Evolutionary conservation across 2,329 filamentous ascomycete species (phyloP), one percentile per base, ranked within the genome.

Genomic region (Tolypocladium paradoxum): DNA sequence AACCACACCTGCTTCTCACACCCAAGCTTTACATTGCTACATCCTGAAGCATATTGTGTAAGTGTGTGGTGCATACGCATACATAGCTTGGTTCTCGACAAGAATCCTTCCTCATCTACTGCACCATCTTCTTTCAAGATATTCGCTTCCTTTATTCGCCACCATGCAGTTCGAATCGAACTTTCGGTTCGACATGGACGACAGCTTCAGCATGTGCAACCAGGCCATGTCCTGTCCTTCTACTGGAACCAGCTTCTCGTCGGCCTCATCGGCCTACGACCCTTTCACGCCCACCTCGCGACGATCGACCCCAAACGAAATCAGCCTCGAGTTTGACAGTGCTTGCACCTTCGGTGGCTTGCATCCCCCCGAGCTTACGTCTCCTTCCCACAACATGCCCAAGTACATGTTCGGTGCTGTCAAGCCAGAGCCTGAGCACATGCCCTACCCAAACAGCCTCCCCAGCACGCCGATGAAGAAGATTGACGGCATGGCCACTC

Each of bases 201-300:
- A 71, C 56, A 63, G 62, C 65, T 72, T 70, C 61, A 67, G 61
- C 59, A 58, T 70, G 56, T 67, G 65, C 61, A 67, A 61, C 50
- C 68, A 69, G 57, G 51, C 65, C 56, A 63, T 72, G 60, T 62
- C 68, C 37, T 70, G 66, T 53, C 64, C 68, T 18, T 68, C 67
- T 24, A 61, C 66, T 37, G 60, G 62, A 35, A 64, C 61, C 37
- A 73, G 69, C 63, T 73, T 71, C 58, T 72, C 70, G 7, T 70
- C 70, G 9, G 64, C 67, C 33, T 71, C 69, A 31, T 71, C 70
- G 34, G 59, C 62, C 50, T 74, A 72, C 65, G 72, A 72, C 40
- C 67, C 72, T 29, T 75, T 70, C 55, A 76, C 73, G 40, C 73
- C 73, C 46, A 69, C 65, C 33, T 75, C 74, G 53, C 66, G 71